These are phyloP conservation scores for Venturia oleaginea DNA, from an alignment of 2,329 filamentous ascomycete genomes.

Conservation along the genomic window DNA sequence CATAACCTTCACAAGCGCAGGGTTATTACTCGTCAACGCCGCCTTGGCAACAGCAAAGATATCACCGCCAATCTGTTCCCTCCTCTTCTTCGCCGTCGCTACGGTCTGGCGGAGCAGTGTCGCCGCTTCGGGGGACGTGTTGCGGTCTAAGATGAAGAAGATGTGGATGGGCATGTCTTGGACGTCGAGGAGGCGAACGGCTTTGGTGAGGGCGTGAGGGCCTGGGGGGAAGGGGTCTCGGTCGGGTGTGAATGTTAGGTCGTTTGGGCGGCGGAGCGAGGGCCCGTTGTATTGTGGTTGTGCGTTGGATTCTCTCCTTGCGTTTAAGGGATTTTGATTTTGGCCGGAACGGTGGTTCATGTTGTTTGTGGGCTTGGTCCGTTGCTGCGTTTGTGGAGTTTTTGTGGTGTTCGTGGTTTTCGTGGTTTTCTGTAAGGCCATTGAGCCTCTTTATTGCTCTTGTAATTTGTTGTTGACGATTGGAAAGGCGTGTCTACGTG, in stretches of 20 bases:
- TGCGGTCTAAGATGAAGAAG: neutral
- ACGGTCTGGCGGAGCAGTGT: neutral
- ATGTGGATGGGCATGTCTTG: neutral
- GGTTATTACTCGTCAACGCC: conserved; percentile 1
- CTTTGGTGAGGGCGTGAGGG: neutral
- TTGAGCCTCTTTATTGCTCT: too few relatives aligned
- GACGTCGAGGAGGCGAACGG: neutral
- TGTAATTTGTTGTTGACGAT: too few relatives aligned
- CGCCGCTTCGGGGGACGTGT: neutral
- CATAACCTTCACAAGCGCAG: neutral
- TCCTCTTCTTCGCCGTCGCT: neutral
- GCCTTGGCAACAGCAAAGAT: neutral
- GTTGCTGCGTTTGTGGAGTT: too few relatives aligned
- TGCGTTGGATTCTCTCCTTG: neutral
- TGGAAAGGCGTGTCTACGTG: too few relatives aligned
- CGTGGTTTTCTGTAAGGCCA: too few relatives aligned
- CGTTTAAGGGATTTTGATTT: neutral
- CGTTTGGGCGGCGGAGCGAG: neutral
- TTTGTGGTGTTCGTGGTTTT: too few relatives aligned
- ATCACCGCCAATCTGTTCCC: neutral
- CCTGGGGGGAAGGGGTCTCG: neutral
- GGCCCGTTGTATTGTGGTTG: neutral
- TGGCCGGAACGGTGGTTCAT: neutral
- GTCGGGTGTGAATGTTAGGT: neutral
- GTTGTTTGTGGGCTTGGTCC: too few relatives aligned